A percentile compares a stretch with the other conserved stretches of the same genome.
Evolutionary conservation across 352 stramenopile species (phyloP).

Genomic region (Pythium apleroticum): DNA sequence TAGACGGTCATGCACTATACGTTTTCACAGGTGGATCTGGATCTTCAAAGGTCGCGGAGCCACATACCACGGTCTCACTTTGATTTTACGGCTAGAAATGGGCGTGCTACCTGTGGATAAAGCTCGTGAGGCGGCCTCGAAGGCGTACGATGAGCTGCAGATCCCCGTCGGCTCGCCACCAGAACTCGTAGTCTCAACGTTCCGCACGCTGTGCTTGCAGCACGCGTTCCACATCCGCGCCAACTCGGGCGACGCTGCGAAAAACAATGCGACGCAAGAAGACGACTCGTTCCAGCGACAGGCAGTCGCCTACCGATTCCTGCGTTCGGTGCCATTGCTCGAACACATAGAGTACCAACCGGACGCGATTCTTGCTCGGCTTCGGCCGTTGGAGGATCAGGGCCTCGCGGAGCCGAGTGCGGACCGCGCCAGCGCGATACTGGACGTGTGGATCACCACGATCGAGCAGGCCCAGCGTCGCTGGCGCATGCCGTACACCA

Average conservation of each 20-base stretch:
- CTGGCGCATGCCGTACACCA: constrained; percentile 62
- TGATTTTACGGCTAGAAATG: constrained; percentile 4
- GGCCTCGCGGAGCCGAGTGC: constrained; percentile 19
- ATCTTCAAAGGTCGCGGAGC: constrained; percentile 24
- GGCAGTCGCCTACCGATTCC: constrained; percentile 63
- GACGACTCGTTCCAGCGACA: constrained; percentile 49
- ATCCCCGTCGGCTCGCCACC: constrained; percentile 46
- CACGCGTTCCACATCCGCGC: constrained; percentile 32
- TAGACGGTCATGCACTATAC: constrained; percentile 10
- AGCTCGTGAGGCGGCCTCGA: constrained; percentile 38
- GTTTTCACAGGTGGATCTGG: not conserved
- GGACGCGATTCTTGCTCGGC: constrained; percentile 36
- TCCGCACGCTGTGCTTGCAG: constrained; percentile 49
- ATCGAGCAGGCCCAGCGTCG: constrained; percentile 64
- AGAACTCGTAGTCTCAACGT: constrained; percentile 49
- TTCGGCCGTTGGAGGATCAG: constrained; percentile 41
- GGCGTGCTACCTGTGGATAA: constrained; percentile 25
- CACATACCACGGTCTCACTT: not conserved
- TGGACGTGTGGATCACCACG: constrained; percentile 56
- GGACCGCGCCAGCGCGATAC: constrained; percentile 52
- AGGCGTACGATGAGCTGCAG: constrained; percentile 60
- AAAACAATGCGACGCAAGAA: constrained; percentile 7
- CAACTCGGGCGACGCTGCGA: not conserved
- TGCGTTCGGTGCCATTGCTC: constrained; percentile 53
- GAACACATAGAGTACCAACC: constrained; percentile 35